Percentiles rank a stretch among this genome's conserved stretches.
Evolutionary conservation across 2,329 filamentous ascomycete genomes (phyloP).

Genomic region (Xylariaceae sp.): DNA sequence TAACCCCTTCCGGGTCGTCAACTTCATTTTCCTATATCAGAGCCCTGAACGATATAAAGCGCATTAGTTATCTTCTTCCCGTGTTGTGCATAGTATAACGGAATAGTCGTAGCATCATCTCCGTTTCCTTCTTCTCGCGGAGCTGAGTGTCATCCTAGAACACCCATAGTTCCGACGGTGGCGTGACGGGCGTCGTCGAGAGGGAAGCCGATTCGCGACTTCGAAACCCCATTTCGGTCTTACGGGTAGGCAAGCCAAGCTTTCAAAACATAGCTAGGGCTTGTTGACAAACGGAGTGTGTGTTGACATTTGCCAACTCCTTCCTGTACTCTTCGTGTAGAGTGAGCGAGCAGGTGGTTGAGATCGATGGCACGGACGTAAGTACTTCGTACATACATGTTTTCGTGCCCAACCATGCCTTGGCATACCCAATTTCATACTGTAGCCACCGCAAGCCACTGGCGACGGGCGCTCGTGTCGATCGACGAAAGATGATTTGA

Average conservation of each 20-base stretch:
- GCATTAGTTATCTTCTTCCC: too few species aligned
- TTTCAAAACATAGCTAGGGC: neutral
- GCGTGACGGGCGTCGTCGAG: neutral
- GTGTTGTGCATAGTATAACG: too few species aligned
- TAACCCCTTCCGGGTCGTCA: too few species aligned
- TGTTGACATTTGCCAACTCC: too few species aligned
- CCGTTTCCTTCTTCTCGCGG: too few species aligned
- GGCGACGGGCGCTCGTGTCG: neutral
- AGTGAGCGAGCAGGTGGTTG: neutral
- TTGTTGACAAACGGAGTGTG: too few species aligned
- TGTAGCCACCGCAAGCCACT: slow-evolving; percentile 7
- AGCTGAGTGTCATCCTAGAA: too few species aligned
- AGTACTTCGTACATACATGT: neutral
- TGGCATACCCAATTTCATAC: slow-evolving; percentile 4
- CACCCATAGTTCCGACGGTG: neutral
- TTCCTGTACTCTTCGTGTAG: too few species aligned
- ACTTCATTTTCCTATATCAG: too few species aligned
- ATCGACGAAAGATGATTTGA: neutral
- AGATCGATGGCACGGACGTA: neutral
- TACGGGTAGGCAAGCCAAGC: neutral
- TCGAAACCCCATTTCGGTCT: neutral
- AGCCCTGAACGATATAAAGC: too few species aligned
- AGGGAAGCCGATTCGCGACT: neutral
- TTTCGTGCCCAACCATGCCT: neutral
- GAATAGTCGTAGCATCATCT: too few species aligned